A percentile compares a stretch with the other conserved stretches of the same genome.
phyloP scores from a whole-genome alignment of 805 yeast species.

The Spencermartinsiella europaea region DNA sequence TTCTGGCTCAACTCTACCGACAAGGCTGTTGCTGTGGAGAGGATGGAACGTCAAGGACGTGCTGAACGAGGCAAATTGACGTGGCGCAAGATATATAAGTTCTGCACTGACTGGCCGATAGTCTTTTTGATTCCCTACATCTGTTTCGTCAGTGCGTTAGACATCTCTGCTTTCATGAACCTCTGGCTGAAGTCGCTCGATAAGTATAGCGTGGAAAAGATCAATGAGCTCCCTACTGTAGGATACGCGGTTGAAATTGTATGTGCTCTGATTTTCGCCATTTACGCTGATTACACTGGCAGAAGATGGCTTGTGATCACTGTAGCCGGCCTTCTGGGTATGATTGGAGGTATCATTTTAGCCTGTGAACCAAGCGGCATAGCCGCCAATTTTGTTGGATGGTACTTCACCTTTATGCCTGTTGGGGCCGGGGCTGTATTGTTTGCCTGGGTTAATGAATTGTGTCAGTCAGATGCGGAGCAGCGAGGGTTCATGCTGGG shows the following conservation, averaged over 20 bases:
- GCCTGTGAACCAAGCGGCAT: not conserved
- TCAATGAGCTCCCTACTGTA: conserved; percentile 11
- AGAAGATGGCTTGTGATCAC: conserved; percentile 10
- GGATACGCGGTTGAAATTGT: conserved; percentile 13
- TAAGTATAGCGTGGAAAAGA: conserved; percentile 11
- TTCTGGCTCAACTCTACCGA: conserved; percentile 17
- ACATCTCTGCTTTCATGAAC: conserved; percentile 21
- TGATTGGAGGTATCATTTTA: conserved; percentile 10
- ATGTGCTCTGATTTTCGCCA: conserved; percentile 8
- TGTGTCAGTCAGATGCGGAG: conserved; percentile 5
- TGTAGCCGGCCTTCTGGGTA: conserved; percentile 4
- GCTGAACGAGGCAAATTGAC: conserved; percentile 6
- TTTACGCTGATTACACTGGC: conserved; percentile 6
- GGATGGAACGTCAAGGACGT: conserved; percentile 5
- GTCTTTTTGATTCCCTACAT: conserved; percentile 4
- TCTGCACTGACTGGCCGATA: conserved; percentile 1
- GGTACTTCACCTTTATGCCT: conserved; percentile 7
- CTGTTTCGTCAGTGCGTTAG: conserved; percentile 5
- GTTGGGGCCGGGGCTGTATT: conserved; percentile 10
- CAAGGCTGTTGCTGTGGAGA: conserved; percentile 32
- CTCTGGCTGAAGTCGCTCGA: conserved; percentile 55
- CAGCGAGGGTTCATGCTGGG: conserved; percentile 7
- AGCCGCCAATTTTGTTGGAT: conserved; percentile 8
- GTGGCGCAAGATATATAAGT: not conserved
- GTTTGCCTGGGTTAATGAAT: conserved; percentile 13